Evolutionary conservation across 768 basidiomycete genomes (phyloP), one percentile per base, ranked within the genome.

Genomic region (Mrakia blollopis): DNA sequence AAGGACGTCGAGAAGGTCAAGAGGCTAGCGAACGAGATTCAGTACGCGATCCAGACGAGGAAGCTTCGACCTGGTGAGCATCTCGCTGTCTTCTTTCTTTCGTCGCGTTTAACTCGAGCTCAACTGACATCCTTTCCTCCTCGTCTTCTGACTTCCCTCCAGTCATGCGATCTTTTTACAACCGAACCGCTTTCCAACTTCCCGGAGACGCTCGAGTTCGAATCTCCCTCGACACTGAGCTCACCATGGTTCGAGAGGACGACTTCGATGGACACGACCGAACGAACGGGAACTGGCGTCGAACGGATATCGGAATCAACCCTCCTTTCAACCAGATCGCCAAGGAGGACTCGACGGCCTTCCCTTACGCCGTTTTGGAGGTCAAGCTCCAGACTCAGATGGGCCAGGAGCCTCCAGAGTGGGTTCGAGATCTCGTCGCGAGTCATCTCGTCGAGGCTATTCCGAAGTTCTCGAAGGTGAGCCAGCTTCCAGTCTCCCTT

Each of bases 151-250:
- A 6, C 23, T 44, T 14, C 18, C n/a, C 13, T 25, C 13, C 73
- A 95, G 96, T 98, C 52, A 90, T 96, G 91, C 88, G 96, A 28
- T 93, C 95, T 13, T 99, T 98, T 85, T 99, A 98, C 85, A 97
- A 98, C 82, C 91, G 97, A 60, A 98, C 97, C 21, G 97, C 97
- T 1, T 99, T 99, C 87, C 97, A 99, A 84, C 88, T 99, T 32
- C 97, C 97, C 13, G 96, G 96, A 30, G 96, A 99, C 82, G 96
- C 94, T n/a, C 89, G 93, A 72, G 97, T 99, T 52, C 94, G 97
- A 71, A 98, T 99, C 78, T 98, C 97, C 25, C 89, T 99, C 78
- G 97, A 99, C 82, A 99, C 97, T 0, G 93, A 98, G 83, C 88
- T 99, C 47, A 91, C 92, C 5, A 90, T 99, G 88, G 84, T 97